Base-by-base conservation (phyloP, 1,284 basidiomycete species). In the Taiwanofungus camphoratus region DNA sequence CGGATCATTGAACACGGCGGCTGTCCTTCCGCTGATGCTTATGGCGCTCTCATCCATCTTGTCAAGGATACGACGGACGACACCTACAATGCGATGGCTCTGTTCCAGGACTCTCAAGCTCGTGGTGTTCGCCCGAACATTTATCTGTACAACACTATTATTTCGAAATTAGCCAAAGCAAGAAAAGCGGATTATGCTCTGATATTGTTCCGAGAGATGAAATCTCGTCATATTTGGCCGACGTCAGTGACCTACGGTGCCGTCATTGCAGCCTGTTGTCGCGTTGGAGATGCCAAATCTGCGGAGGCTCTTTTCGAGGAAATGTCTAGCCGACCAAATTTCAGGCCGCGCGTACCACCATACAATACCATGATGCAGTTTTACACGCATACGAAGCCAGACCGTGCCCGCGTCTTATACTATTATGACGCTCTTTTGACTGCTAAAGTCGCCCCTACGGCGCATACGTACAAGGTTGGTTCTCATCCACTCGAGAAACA, bases 341-440 rank as follows among this genome's bases (percentile, higher is more conserved):
- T 93, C 74, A 85, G 76, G 66, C 84, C 94, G 6, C 76, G 93
- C 5, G 84, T 96, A 1, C 95, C 96, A 18, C 95, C 95, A 4
- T 92, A 81, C 72, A 99, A 97, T 68, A 97, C 90, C 29, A 97
- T 99, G 94, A 97, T 99, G 78, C 96, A 99, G 65, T 78, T 95
- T 60, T 96, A 92, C 68, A 86, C 89, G 37, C 82, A 87, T 49
- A 95, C 87, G 19, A 87, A 88, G 57, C 93, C 92, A 1, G 84
- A 92, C 54, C 82, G 93, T 39, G 77, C 77, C 23, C 75, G 79
- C 33, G 86, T 87, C 12, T 64, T 96, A 29, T 69, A 77, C 53
- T 99, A 88, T 65, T 90, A 88, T 63, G 61, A 85, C 42, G 73
- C 80, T 56, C 76, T 99, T 66, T 62, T 71, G 26, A 61, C 66